Conservation (phyloP, 768 basidiomycete species). For the Termitomyces sp. region DNA sequence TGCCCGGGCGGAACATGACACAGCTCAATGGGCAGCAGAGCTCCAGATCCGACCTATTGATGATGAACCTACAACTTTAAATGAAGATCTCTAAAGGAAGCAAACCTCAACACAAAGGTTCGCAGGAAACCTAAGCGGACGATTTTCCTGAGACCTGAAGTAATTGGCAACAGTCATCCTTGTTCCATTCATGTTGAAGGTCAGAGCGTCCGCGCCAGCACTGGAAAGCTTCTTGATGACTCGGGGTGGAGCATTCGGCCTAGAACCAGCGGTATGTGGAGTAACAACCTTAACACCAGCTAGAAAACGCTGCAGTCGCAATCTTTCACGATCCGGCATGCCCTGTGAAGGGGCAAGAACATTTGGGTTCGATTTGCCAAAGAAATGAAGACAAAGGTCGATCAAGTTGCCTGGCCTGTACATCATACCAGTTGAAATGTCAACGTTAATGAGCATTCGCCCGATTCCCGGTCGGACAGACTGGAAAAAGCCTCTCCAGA, state of each 20-base stretch:
- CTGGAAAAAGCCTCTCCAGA: conserved; percentile 83
- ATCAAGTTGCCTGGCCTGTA: conserved; percentile 61
- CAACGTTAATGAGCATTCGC: conserved; percentile 66
- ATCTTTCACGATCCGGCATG: conserved; percentile 47
- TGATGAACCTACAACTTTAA: neutral
- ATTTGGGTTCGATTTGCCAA: conserved; percentile 30
- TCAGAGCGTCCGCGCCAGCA: conserved; percentile 41
- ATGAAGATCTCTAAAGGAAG: neutral
- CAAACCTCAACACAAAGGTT: conserved; percentile 51
- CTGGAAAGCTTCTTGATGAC: conserved; percentile 51
- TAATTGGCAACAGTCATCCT: conserved; percentile 16
- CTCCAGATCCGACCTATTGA: conserved; percentile 51
- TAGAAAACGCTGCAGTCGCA: conserved; percentile 34
- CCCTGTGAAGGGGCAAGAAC: conserved; percentile 28
- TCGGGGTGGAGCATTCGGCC: conserved; percentile 26
- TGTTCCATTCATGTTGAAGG: conserved; percentile 41
- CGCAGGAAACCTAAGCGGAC: conserved; percentile 37
- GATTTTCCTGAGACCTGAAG: conserved; percentile 17
- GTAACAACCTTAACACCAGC: conserved; percentile 26
- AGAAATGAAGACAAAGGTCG: conserved; percentile 51
- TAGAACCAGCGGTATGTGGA: conserved; percentile 3
- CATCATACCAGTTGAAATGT: conserved; percentile 75
- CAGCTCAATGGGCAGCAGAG: conserved; percentile 62
- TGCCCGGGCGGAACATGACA: conserved; percentile 63
- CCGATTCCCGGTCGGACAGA: conserved; percentile 66